Conservation (phyloP, 176 grass and related monocot species). For the Carex pumila region DNA sequence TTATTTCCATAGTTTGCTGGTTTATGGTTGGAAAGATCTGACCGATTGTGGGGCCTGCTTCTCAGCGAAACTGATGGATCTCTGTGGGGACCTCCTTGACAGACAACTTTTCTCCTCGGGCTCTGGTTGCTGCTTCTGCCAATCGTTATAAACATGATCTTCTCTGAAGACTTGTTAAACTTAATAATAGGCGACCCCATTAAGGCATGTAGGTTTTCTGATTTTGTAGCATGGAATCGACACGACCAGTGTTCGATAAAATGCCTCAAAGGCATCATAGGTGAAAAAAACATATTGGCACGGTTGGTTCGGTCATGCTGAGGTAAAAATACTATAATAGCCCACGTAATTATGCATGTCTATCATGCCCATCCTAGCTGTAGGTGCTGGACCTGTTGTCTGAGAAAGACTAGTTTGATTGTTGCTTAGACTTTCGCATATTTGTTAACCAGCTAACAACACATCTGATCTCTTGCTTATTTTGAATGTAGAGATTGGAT, state of each 20-base stretch:
- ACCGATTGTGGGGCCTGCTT: neutral
- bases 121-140: neutral
- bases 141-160: neutral
- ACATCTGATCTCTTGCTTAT: neutral
- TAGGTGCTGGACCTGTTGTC: neutral
- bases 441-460: neutral
- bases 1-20: no score
- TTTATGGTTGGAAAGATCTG: neutral
- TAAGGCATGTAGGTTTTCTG: neutral
- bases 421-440: neutral
- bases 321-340: neutral
- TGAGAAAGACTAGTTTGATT: neutral
- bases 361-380: neutral
- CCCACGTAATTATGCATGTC: neutral
- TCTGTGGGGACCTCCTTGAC: neutral
- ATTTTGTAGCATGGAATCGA: neutral
- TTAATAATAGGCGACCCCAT: neutral
- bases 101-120: no score
- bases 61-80: neutral
- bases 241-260: neutral
- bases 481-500: constrained; percentile 56
- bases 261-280: neutral
- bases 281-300: neutral
- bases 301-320: neutral
- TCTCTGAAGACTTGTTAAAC: neutral